Percentiles rank a stretch among this genome's conserved stretches.
These are phyloP conservation scores for Carex kokanica DNA, from an alignment of 176 grass and related monocot species.

Conservation along the genomic window DNA sequence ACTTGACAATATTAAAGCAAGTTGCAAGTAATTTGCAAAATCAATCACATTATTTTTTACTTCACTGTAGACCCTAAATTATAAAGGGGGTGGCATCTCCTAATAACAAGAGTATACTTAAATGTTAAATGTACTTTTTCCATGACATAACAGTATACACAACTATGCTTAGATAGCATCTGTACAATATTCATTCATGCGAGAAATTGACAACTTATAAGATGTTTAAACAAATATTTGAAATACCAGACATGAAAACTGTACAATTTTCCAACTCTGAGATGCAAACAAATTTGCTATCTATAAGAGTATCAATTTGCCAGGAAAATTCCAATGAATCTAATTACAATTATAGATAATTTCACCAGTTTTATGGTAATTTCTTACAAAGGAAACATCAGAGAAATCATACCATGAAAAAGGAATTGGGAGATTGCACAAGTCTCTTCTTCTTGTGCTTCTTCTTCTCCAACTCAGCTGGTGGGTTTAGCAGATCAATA, in stretches of 20 bases:
- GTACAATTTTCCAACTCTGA: too few relatives aligned
- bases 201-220: background rate
- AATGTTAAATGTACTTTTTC: background rate
- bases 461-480: conserved; percentile 71
- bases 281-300: too few relatives aligned
- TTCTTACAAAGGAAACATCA: background rate
- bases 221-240: too few relatives aligned
- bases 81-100: background rate
- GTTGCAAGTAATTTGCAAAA: background rate
- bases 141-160: background rate
- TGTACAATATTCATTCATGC: background rate
- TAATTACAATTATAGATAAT: too few relatives aligned
- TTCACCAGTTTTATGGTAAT: too few relatives aligned
- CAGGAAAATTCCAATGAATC: too few relatives aligned
- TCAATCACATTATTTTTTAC: background rate
- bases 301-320: too few relatives aligned
- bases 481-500: conserved; percentile 84
- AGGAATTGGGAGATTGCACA: conserved; percentile 80
- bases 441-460: conserved; percentile 96
- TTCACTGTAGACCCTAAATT: too few relatives aligned
- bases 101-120: background rate
- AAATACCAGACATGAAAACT: background rate
- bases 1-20: background rate
- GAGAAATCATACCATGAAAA: conserved; percentile 54
- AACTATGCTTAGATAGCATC: background rate